Percentiles rank a stretch among this genome's conserved stretches.
Conservation (phyloP, 805 yeast species). For the Jamesozyma hellenica region DNA sequence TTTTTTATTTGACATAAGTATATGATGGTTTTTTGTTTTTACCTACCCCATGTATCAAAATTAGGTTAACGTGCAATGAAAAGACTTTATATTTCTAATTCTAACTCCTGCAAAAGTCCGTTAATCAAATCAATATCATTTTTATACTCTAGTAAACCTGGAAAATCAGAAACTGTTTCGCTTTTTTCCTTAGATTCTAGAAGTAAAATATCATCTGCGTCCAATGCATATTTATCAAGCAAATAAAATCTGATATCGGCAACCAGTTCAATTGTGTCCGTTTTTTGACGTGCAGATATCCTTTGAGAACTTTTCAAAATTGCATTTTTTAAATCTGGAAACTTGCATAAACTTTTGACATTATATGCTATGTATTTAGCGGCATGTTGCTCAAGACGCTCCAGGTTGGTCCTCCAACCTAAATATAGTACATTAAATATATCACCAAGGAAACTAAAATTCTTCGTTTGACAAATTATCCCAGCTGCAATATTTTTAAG, state of each 20-base stretch:
- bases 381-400: conserved; percentile 52
- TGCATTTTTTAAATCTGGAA: conserved; percentile 32
- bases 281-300: conserved; percentile 53
- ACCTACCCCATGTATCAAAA: too few species aligned
- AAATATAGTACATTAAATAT: conserved; percentile 50
- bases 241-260: conserved; percentile 69
- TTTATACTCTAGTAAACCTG: conserved; percentile 18
- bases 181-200: conserved; percentile 15
- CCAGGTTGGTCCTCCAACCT: conserved; percentile 59
- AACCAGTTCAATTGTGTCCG: conserved; percentile 69
- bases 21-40: too few species aligned
- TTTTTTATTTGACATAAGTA: too few species aligned
- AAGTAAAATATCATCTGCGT: conserved; percentile 21
- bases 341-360: conserved; percentile 30
- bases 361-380: conserved; percentile 49
- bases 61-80: too few species aligned
- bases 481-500: conserved; percentile 52
- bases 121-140: conserved; percentile 35
- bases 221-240: conserved; percentile 23
- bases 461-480: conserved; percentile 26
- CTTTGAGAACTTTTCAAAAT: conserved; percentile 43
- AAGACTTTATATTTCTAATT: neutral
- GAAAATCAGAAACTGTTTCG: conserved; percentile 9
- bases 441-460: conserved; percentile 19
- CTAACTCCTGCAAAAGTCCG: conserved; percentile 14